A percentile compares a stretch with the other conserved stretches of the same genome.
phyloP scores from a whole-genome alignment of 805 yeast genomes.

The Cyberlindnera veronae region DNA sequence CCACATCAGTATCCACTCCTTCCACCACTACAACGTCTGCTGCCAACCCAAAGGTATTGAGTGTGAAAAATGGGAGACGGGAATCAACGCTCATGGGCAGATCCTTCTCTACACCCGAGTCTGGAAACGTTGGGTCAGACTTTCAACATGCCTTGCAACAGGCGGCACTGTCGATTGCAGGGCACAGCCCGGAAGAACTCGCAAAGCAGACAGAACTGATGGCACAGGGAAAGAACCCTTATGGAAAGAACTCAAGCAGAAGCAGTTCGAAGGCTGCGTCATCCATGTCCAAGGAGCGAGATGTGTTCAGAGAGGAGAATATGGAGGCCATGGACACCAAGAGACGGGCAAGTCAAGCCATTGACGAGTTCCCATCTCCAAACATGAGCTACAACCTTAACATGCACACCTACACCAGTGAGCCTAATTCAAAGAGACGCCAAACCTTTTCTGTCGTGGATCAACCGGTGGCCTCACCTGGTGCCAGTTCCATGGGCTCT shows the following conservation, averaged over 20 bases:
- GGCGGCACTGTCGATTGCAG: conserved; percentile 55
- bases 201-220: conserved; percentile 30
- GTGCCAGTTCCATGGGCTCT: conserved; percentile 8
- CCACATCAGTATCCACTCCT: too few species aligned
- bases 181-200: conserved; percentile 48
- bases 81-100: conserved; percentile 8
- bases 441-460: conserved; percentile 11
- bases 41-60: too few species aligned
- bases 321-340: too few species aligned
- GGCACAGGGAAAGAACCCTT: conserved; percentile 46
- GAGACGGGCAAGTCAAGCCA: not conserved
- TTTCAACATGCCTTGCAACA: conserved; percentile 49
- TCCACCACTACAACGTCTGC: too few species aligned
- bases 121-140: not conserved
- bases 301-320: too few species aligned
- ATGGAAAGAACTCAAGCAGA: conserved; percentile 7
- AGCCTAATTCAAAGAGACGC: conserved; percentile 6
- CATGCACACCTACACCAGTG: not conserved
- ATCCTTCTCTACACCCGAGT: conserved; percentile 17
- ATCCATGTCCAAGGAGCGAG: too few species aligned
- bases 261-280: not conserved
- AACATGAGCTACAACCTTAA: conserved; percentile 2
- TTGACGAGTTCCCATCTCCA: not conserved
- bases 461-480: conserved; percentile 13
- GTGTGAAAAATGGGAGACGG: not conserved